Evolutionary conservation across 1,284 basidiomycete species (phyloP).

Genomic region (Ustilago vetiveriae): DNA sequence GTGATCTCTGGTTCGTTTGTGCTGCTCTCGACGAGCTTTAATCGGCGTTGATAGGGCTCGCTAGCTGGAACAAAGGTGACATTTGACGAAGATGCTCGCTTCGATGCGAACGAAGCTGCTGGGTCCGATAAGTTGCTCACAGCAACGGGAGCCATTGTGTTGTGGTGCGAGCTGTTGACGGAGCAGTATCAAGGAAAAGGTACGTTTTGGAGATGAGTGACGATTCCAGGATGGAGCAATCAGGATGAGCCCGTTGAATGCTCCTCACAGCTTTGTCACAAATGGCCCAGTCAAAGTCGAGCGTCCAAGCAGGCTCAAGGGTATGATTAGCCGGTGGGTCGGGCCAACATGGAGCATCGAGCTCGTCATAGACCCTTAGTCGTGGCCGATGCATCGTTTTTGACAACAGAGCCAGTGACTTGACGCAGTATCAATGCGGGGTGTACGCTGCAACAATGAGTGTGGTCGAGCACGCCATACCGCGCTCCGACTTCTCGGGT

Average conservation of each 20-base stretch:
- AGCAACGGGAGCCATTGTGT: constrained; percentile 31
- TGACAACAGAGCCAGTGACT: too few species aligned
- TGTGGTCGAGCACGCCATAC: constrained; percentile 25
- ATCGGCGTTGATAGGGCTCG: constrained; percentile 29
- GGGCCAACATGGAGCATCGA: too few species aligned
- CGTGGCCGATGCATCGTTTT: too few species aligned
- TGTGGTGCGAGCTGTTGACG: not conserved
- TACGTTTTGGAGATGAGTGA: too few species aligned
- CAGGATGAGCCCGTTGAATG: too few species aligned
- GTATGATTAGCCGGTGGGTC: too few species aligned
- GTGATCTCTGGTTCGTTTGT: constrained; percentile 20
- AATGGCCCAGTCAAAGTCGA: too few species aligned
- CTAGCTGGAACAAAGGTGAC: constrained; percentile 11
- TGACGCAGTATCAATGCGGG: too few species aligned
- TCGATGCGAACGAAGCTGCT: not conserved
- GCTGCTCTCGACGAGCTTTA: constrained; percentile 24
- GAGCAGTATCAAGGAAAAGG: not conserved
- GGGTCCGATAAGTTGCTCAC: constrained; percentile 3
- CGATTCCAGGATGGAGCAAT: too few species aligned
- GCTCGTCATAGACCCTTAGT: too few species aligned
- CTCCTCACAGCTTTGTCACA: too few species aligned
- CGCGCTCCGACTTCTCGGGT: constrained; percentile 1
- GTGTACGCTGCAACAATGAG: not conserved
- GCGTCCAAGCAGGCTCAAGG: too few species aligned
- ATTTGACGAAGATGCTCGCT: constrained; percentile 10